phyloP scores from a whole-genome alignment of 345 rosid species.

The Rhodomyrtus tomentosa region DNA sequence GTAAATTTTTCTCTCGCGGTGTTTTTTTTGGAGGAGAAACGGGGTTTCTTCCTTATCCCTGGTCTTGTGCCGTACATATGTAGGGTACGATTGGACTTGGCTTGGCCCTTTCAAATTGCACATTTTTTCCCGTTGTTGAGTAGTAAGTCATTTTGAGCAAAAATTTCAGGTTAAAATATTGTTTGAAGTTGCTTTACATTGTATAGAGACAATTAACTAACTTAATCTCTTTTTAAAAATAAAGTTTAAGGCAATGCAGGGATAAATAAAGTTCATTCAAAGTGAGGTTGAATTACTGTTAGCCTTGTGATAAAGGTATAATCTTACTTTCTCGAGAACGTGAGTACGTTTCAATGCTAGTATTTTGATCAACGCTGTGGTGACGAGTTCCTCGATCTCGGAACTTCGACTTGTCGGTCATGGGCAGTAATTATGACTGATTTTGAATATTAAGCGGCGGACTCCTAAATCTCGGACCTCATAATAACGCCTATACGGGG shows the following conservation, averaged over 20 bases:
- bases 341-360: background rate
- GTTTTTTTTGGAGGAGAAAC: too few relatives aligned
- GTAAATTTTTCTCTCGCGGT: too few relatives aligned
- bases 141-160: background rate
- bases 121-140: background rate
- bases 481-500: background rate
- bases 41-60: too few relatives aligned
- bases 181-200: background rate
- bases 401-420: background rate
- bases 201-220: background rate
- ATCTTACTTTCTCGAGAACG: background rate
- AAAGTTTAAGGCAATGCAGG: background rate
- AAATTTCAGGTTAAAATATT: background rate
- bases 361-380: fast-evolving
- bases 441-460: fast-evolving
- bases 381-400: fast-evolving
- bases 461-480: background rate
- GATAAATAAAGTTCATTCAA: background rate
- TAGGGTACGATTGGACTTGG: background rate
- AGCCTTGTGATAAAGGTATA: background rate
- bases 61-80: background rate
- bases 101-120: background rate
- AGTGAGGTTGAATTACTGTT: background rate
- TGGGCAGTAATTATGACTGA: background rate
- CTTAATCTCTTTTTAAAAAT: background rate